Evolutionary conservation across 2,329 filamentous ascomycete species (phyloP), one percentile per base, ranked within the genome.

Genomic region (Dactylellina sp.): DNA sequence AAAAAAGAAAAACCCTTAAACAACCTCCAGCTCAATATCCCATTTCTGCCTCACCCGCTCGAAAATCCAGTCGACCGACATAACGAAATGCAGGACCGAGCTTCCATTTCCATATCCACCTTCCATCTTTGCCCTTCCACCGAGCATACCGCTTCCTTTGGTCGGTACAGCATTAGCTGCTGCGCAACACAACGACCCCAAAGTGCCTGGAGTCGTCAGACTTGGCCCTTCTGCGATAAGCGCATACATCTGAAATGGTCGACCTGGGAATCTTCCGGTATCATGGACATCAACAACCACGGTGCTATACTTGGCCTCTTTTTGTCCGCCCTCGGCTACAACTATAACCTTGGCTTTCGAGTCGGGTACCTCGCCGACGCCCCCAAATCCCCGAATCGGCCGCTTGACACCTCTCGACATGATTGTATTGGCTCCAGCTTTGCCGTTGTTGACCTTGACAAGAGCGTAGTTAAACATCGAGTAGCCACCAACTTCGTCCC

Each of bases 391-490:
- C 25, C 46, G 9, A 14, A 72, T 40, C 4, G 60, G 60, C 24
- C 46, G 24, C 20, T 49, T 60, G 40, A 61, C 40, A 4, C 53
- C 60, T 32, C 55, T 65, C 14, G 60, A 47, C 39, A 53, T 42
- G 22, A 72, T 22, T 3, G 39, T 22, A 32, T 72, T 72, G 7
- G 22, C 24, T n/a, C 68, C 68, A 5, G 53, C n/a, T 25, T 56
- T 62, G 24, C 56, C 60, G 7, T 55, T 60, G 35, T 72, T 56
- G 22, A 72, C 68, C 47, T 72, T 72, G 11, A 72, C 44, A 9
- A 72, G 32, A 22, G 68, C 68, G 35, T 65, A 72, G 18, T 72
- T 72, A 6, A 72, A 50, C 68, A 72, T 28, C 2, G 60, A 57
- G 2, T 22, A 32, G 5, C 28, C 11, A 16, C 25, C 14, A 2